Conservation (phyloP, 2,329 filamentous ascomycete species). For the Microcyclosporella mali region DNA sequence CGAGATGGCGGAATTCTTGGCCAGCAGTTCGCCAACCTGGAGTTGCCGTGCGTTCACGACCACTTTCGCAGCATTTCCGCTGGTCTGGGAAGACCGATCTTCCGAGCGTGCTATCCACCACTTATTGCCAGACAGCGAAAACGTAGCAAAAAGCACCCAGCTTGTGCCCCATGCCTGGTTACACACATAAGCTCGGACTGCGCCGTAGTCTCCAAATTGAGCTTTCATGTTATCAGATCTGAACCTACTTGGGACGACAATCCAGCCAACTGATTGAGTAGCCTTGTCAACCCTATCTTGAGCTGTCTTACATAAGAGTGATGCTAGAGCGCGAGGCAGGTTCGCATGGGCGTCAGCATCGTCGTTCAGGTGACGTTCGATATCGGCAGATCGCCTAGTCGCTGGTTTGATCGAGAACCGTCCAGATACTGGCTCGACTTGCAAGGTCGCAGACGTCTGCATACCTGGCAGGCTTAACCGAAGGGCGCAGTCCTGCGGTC, state of each 20-base stretch:
- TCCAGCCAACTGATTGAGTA: constrained; percentile 62
- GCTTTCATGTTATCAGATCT: constrained; percentile 51
- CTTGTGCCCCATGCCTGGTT: constrained; percentile 61
- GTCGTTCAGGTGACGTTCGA: constrained; percentile 61
- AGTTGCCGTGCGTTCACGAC: constrained; percentile 19
- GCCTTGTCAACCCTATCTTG: constrained; percentile 57
- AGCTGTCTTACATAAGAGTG: constrained; percentile 27
- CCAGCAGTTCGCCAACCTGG: not conserved
- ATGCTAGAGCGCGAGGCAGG: constrained; percentile 5
- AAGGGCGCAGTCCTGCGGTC: constrained; percentile 63
- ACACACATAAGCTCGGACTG: constrained; percentile 59
- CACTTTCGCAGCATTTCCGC: constrained; percentile 5
- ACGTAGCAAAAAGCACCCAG: constrained; percentile 67
- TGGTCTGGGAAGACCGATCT: constrained; percentile 24
- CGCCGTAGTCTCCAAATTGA: constrained; percentile 58
- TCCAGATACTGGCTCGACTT: constrained; percentile 75
- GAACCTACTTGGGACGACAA: constrained; percentile 39
- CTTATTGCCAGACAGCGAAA: constrained; percentile 65
- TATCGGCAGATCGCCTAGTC: constrained; percentile 36
- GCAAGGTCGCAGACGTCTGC: constrained; percentile 51
- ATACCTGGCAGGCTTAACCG: constrained; percentile 63
- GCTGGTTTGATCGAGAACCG: constrained; percentile 61
- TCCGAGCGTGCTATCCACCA: constrained; percentile 71
- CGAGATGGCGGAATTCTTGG: constrained; percentile 6
- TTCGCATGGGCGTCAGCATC: constrained; percentile 46